phyloP scores from a whole-genome alignment of 2,329 filamentous ascomycete genomes.

The Diaporthe eres region DNA sequence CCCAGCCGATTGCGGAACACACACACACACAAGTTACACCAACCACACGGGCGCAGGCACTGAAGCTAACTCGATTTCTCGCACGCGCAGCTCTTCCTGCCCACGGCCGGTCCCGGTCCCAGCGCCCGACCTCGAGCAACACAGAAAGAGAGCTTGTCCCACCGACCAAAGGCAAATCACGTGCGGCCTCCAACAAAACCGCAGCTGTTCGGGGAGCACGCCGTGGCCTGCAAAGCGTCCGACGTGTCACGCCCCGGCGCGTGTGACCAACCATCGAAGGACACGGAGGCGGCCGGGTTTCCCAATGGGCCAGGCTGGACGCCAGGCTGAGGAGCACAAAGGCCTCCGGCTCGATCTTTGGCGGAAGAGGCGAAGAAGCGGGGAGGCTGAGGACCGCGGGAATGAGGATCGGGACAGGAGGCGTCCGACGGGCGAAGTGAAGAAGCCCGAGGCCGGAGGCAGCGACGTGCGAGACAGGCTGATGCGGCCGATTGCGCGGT shows the following conservation, averaged over 20 bases:
- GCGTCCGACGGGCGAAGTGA: not conserved
- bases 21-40: not conserved
- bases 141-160: not conserved
- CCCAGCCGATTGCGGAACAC: not conserved
- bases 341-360: not conserved
- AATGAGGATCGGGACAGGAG: not conserved
- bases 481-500: not conserved
- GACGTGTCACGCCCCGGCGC: not conserved
- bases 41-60: accelerated
- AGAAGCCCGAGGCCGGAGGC: not conserved
- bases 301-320: not conserved
- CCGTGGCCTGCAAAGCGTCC: not conserved
- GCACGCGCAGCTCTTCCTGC: not conserved
- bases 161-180: not conserved
- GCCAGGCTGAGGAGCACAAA: not conserved
- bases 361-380: not conserved
- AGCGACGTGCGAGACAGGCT: not conserved
- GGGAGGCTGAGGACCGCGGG: not conserved
- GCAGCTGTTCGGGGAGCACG: not conserved
- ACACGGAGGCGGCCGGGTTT: not conserved
- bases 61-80: not conserved
- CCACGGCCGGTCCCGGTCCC: conserved; percentile 3
- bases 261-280: too few species aligned
- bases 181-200: not conserved
- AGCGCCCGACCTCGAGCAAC: not conserved